Percentiles rank a stretch among this genome's conserved stretches.
Conservation (phyloP, 2,329 filamentous ascomycete species). For the Cladobotryum mycophilum region DNA sequence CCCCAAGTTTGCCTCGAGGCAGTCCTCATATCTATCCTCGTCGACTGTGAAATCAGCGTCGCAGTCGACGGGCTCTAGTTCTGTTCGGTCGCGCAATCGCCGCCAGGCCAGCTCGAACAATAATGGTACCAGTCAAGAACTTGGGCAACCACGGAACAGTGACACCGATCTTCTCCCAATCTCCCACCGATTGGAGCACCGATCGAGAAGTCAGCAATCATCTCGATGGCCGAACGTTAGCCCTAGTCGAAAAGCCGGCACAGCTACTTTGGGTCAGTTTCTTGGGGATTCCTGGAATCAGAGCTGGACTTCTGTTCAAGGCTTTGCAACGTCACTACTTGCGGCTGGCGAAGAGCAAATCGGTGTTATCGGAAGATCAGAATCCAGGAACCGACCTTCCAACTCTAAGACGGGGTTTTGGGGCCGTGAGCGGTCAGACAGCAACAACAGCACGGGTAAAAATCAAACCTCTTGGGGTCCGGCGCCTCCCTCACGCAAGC, state of each 20-base stretch:
- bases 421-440: slow-evolving; percentile 15
- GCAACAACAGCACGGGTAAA: slow-evolving; percentile 9
- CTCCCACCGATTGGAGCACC: neutral
- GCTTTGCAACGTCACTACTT: slow-evolving; percentile 43
- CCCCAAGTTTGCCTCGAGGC: slow-evolving; percentile 23
- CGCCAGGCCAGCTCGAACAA: slow-evolving; percentile 31
- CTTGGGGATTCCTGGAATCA: slow-evolving; percentile 47
- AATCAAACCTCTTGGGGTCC: slow-evolving; percentile 41
- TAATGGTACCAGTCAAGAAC: neutral
- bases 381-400: slow-evolving; percentile 11
- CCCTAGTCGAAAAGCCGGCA: neutral
- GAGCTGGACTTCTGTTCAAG: slow-evolving; percentile 51
- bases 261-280: slow-evolving; percentile 29
- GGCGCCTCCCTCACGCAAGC: slow-evolving; percentile 34
- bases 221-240: neutral
- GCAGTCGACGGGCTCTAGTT: slow-evolving; percentile 33
- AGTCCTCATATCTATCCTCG: slow-evolving; percentile 37
- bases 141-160: neutral
- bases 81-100: slow-evolving; percentile 46
- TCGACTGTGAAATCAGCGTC: slow-evolving; percentile 39
- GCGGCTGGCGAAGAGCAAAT: slow-evolving; percentile 20
- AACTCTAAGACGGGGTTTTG: slow-evolving; percentile 15
- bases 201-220: neutral
- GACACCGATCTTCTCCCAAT: neutral
- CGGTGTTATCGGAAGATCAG: slow-evolving; percentile 14